phyloP scores from a whole-genome alignment of 108 stramenopile species.

The Pseudonitzschia multiseries region DNA sequence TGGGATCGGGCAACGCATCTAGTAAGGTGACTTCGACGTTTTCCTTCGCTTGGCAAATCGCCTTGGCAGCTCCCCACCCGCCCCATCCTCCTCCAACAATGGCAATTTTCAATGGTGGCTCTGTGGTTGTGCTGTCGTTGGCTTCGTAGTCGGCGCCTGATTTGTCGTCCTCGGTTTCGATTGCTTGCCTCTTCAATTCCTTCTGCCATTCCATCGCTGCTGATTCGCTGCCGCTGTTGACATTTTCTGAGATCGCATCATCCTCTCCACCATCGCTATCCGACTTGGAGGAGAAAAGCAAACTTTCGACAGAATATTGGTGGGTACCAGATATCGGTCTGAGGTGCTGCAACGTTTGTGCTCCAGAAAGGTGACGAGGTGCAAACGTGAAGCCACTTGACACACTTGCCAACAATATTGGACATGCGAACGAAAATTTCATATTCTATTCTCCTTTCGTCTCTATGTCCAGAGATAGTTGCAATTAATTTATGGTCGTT shows the following conservation, averaged over 20 bases:
- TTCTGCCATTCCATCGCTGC: slow-evolving; percentile 28
- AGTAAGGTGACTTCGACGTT: slow-evolving; percentile 75
- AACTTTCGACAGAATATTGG: background rate
- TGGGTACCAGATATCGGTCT: background rate
- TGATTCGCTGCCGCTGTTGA: background rate
- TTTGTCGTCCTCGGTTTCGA: slow-evolving; percentile 6
- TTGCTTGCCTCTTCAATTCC: background rate
- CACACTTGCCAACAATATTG: background rate
- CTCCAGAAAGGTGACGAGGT: background rate
- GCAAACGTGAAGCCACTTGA: background rate
- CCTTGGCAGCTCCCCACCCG: slow-evolving; percentile 93
- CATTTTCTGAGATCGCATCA: background rate
- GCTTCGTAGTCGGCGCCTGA: background rate
- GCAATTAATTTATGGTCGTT: background rate
- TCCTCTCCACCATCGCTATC: background rate
- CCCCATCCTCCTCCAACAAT: slow-evolving; percentile 94
- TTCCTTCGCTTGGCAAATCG: slow-evolving; percentile 65
- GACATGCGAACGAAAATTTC: background rate
- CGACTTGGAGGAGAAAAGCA: background rate
- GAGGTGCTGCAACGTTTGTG: background rate
- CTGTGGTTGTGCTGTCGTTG: background rate
- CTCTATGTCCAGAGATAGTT: background rate
- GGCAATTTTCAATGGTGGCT: slow-evolving; percentile 54
- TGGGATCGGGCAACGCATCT: slow-evolving; percentile 86
- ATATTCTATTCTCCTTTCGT: background rate